Base-by-base conservation (phyloP, 192 early-diverging fungal genomes). In the Lobosporangium transversale region DNA sequence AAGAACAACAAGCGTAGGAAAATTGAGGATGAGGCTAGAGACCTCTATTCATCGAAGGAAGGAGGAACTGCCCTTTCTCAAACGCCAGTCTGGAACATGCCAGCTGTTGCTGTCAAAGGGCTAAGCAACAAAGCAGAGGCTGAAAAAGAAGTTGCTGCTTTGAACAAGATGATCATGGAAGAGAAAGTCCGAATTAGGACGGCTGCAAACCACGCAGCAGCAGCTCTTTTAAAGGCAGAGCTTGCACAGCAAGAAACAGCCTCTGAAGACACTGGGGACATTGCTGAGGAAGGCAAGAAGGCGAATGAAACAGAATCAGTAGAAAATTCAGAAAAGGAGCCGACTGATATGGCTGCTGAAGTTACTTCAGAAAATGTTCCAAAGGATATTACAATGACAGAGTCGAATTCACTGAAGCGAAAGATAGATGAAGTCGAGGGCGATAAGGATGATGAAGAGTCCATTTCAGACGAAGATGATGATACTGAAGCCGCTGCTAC, bases 171-270 rank as follows among this genome's bases (percentile, higher is more conserved):
- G 65, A 67, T 76, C 12, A 62, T 76, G 64, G 73, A 76, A 27
- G 73, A 76, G 9, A 76, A 76, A 48, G 64, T 76, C 54, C 57
- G 58, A 37, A 55, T 58, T 32, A 65, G 73, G 18, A 67, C 73
- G 17, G 47, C 37, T 20, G 49, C 64, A 11, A 76, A 76, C 53
- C 73, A 87, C 61, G 86, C 86, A 4, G 83, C 86, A 4, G 93
- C 91, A 37, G 80, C 83, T 12, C 78, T 81, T 1, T 82, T 95
- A 62, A 92, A 88, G 52, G 87, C 90, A 12, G 78, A 84, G 37
- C 61, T 94, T 27, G 78, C 70, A 17, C 23, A 71, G 65, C 52
- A 71, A 69, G 30, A 62, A 18, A 18, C 21, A 15, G 27, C 70
- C 20, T 58, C 27, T 3, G 45, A 80, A 2, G 53, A 48, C 12